Percentiles rank a stretch among this genome's conserved stretches.
These are phyloP conservation scores for Neurospora africana DNA, from an alignment of 495 filamentous ascomycete species.

Conservation along the genomic window DNA sequence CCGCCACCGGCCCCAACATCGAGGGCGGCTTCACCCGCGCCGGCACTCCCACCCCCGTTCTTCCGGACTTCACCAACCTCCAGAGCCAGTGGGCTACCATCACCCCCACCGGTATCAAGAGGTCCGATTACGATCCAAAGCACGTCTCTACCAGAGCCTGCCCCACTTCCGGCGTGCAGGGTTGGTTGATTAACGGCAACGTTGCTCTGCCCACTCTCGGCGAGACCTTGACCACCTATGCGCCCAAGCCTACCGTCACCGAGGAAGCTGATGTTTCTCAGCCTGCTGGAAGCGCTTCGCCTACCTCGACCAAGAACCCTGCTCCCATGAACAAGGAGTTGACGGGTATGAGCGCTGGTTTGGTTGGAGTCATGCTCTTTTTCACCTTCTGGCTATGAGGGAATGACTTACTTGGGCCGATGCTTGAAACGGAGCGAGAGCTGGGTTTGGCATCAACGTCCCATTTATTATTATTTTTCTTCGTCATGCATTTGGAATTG, in stretches of 20 bases:
- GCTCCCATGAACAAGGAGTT: slow-evolving; percentile 38
- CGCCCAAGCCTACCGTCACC: slow-evolving; percentile 14
- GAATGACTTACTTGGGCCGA: background rate
- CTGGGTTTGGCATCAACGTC: background rate
- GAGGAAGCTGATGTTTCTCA: background rate
- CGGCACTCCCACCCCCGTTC: slow-evolving; percentile 64
- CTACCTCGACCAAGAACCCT: slow-evolving; percentile 21
- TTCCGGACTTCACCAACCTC: slow-evolving; percentile 70
- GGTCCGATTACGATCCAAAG: slow-evolving; percentile 50
- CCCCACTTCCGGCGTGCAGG: slow-evolving; percentile 54
- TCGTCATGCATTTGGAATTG: background rate
- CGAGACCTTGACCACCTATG: slow-evolving; percentile 28
- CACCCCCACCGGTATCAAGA: slow-evolving; percentile 54
- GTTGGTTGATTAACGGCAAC: slow-evolving; percentile 64
- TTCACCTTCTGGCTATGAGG: slow-evolving; percentile 41
- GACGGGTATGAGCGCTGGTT: slow-evolving; percentile 40
- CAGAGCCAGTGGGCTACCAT: slow-evolving; percentile 66
- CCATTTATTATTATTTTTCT: background rate
- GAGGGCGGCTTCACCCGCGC: slow-evolving; percentile 56
- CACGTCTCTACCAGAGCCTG: slow-evolving; percentile 54
- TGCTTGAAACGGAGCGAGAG: background rate
- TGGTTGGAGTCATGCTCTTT: slow-evolving; percentile 44
- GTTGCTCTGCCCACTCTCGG: slow-evolving; percentile 60
- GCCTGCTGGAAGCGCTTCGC: slow-evolving; percentile 12
- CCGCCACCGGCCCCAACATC: slow-evolving; percentile 38